Conservation (phyloP, 768 basidiomycete genomes). For the Suillus paluster region DNA sequence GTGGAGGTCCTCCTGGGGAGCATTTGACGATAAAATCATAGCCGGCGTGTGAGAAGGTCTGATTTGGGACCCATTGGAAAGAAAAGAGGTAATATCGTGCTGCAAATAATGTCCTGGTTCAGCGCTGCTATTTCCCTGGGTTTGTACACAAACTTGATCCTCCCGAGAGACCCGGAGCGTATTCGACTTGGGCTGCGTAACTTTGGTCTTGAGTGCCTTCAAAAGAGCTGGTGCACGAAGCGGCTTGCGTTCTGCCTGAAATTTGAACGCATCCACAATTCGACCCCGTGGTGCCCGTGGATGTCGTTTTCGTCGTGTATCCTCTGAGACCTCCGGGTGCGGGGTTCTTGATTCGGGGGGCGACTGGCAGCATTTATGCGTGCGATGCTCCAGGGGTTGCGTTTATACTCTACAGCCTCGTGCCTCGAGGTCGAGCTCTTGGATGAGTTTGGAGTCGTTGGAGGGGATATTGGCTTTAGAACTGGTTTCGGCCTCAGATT, state of each 20-base stretch:
- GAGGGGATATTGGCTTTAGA: constrained; percentile 10
- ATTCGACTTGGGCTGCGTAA: not conserved
- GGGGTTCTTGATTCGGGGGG: constrained; percentile 10
- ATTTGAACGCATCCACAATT: constrained; percentile 53
- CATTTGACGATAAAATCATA: not conserved
- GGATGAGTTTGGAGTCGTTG: constrained; percentile 36
- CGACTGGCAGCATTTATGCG: constrained; percentile 75
- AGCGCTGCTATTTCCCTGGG: not conserved
- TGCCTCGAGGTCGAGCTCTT: constrained; percentile 63
- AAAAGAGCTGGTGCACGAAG: not conserved
- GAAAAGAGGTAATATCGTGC: not conserved
- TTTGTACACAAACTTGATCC: constrained; percentile 27
- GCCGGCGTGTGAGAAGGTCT: not conserved
- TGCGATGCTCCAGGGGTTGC: constrained; percentile 83
- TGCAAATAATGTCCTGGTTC: not conserved
- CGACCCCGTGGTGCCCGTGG: constrained; percentile 29
- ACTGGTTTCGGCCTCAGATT: constrained; percentile 21
- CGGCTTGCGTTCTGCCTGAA: constrained; percentile 35
- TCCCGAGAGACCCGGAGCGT: constrained; percentile 22
- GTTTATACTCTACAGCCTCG: constrained; percentile 67
- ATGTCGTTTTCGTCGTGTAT: constrained; percentile 1
- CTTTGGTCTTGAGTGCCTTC: constrained; percentile 8
- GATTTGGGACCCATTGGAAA: not conserved
- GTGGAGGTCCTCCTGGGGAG: not conserved
- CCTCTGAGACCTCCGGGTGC: not conserved